Evolutionary conservation across 345 rosid genomes (phyloP).

Genomic region (Linum tenue): DNA sequence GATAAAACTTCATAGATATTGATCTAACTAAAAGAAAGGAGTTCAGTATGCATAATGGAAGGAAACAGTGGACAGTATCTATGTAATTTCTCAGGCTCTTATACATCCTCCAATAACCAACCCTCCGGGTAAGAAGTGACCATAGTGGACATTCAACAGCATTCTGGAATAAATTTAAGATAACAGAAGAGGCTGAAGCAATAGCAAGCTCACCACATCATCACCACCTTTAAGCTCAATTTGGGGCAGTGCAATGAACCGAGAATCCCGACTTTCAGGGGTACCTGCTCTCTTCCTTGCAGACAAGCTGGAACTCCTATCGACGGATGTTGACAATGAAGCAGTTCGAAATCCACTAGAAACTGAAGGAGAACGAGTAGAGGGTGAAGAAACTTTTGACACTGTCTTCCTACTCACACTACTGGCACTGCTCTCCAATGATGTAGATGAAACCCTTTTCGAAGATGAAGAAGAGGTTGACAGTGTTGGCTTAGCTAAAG

Average conservation of each 20-base stretch:
- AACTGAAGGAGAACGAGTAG: constrained; percentile 48
- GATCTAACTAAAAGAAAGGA: not conserved
- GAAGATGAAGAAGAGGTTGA: constrained; percentile 50
- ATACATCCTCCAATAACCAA: not conserved
- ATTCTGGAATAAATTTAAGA: not conserved
- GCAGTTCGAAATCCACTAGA: constrained; percentile 60
- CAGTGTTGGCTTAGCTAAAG: constrained; percentile 40
- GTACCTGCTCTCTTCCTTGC: constrained; percentile 50
- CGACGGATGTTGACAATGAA: constrained; percentile 51
- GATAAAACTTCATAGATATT: not conserved
- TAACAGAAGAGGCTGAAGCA: not conserved
- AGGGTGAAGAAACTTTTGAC: constrained; percentile 58
- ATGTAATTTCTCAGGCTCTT: not conserved
- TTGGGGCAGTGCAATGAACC: constrained; percentile 82
- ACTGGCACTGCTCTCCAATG: constrained; percentile 55
- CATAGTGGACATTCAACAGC: not conserved
- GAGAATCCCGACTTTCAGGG: constrained; percentile 65
- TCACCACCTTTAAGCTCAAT: constrained; percentile 89
- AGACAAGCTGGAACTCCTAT: constrained; percentile 59
- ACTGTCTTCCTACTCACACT: constrained; percentile 46
- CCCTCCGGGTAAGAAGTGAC: not conserved
- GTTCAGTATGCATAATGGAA: not conserved
- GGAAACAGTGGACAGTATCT: not conserved
- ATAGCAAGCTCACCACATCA: constrained; percentile 63
- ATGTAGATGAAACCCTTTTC: constrained; percentile 44